Evolutionary conservation across 495 filamentous ascomycete species (phyloP).

Genomic region (Rhypophila decipiens): DNA sequence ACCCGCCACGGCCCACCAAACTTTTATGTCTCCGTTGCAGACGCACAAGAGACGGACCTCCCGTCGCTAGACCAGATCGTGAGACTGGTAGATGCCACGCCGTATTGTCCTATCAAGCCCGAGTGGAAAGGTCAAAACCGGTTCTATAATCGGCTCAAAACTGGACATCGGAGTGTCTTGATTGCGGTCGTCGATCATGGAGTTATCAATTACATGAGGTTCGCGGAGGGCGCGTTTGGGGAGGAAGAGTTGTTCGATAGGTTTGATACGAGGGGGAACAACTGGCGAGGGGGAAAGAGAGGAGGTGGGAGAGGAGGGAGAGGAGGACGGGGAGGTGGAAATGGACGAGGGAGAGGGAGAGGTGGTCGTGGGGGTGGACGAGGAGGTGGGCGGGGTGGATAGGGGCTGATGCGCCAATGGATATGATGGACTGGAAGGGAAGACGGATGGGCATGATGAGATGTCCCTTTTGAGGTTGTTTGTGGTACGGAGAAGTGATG

Average conservation of each 20-base stretch:
- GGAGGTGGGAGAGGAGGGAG: slow-evolving; percentile 22
- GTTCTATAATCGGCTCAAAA: slow-evolving; percentile 64
- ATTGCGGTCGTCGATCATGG: slow-evolving; percentile 86
- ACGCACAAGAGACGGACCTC: slow-evolving; percentile 61
- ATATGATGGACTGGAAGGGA: too few relatives aligned
- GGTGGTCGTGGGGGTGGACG: slow-evolving; percentile 8
- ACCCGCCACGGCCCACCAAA: slow-evolving; percentile 67
- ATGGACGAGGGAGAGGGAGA: slow-evolving; percentile 15
- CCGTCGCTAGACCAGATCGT: slow-evolving; percentile 67
- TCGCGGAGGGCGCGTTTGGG: slow-evolving; percentile 74
- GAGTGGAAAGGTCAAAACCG: slow-evolving; percentile 41
- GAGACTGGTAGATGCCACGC: slow-evolving; percentile 60
- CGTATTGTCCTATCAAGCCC: slow-evolving; percentile 52
- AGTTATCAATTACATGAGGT: slow-evolving; percentile 75
- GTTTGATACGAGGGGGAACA: slow-evolving; percentile 36
- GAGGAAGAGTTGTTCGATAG: slow-evolving; percentile 63
- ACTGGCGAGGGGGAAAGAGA: slow-evolving; percentile 29
- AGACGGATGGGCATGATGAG: too few relatives aligned
- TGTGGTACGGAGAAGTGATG: too few relatives aligned
- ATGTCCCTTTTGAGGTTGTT: too few relatives aligned
- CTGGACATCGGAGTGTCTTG: slow-evolving; percentile 78
- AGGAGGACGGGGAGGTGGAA: slow-evolving; percentile 25
- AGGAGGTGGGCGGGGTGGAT: slow-evolving; percentile 2
- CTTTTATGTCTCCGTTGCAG: slow-evolving; percentile 73
- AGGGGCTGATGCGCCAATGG: too few relatives aligned